phyloP scores from a whole-genome alignment of 768 basidiomycete species.

The Imleria badia region DNA sequence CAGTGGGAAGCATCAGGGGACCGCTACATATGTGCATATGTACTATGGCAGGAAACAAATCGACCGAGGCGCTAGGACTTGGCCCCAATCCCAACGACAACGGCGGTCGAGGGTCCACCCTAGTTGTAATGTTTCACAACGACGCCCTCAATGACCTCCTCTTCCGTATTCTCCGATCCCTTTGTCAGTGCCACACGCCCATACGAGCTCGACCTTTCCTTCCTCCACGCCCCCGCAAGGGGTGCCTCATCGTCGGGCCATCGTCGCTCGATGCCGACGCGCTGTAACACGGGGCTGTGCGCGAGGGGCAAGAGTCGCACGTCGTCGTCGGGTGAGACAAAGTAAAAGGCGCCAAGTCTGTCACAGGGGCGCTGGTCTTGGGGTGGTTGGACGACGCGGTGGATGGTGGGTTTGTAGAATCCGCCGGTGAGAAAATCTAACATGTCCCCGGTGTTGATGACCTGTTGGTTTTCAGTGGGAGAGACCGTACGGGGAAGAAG shows the following conservation, averaged over 20 bases:
- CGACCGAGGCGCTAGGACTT: too few species aligned
- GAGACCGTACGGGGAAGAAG: neutral
- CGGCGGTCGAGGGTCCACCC: neutral
- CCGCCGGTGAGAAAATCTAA: conserved; percentile 59
- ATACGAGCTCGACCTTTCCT: conserved; percentile 49
- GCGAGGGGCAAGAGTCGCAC: conserved; percentile 44
- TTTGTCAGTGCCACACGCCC: conserved; percentile 45
- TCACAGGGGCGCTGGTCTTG: conserved; percentile 46
- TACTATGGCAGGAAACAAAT: too few species aligned
- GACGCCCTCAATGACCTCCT: conserved; percentile 53
- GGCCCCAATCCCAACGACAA: neutral
- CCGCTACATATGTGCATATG: too few species aligned
- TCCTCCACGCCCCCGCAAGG: conserved; percentile 51
- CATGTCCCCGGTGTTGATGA: conserved; percentile 59
- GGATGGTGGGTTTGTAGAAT: conserved; percentile 57
- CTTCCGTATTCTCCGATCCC: conserved; percentile 45
- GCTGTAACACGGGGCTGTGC: conserved; percentile 49
- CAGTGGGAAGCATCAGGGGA: too few species aligned
- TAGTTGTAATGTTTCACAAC: conserved; percentile 59
- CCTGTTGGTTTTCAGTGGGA: conserved; percentile 32
- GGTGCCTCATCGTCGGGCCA: conserved; percentile 42
- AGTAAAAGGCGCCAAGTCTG: conserved; percentile 59
- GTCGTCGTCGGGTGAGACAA: conserved; percentile 50
- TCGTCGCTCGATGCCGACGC: conserved; percentile 38
- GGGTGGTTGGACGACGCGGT: conserved; percentile 60